phyloP scores from a whole-genome alignment of 306 rosid species.

The peach (Prunus persica) region DNA sequence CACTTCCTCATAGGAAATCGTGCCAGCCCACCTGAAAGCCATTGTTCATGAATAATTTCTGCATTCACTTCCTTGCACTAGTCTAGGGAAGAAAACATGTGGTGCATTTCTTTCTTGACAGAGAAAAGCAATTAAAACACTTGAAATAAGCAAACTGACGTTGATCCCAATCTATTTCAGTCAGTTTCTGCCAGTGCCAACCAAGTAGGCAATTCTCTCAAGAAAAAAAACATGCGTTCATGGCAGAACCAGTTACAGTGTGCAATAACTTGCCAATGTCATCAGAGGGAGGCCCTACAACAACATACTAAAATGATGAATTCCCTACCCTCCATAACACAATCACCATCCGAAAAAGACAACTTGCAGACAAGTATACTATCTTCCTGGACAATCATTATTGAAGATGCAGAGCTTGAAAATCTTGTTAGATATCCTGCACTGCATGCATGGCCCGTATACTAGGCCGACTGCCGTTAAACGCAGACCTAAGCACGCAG shows the following conservation, averaged over 20 bases:
- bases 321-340: slow-evolving; percentile 13
- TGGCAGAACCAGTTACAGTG: slow-evolving; percentile 51
- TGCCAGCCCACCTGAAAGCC: slow-evolving; percentile 59
- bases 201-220: slow-evolving; percentile 67
- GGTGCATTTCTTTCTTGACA: slow-evolving; percentile 9
- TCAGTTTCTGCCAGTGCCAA: slow-evolving; percentile 39
- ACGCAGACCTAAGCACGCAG: slow-evolving; percentile 43
- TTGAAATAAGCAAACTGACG: slow-evolving; percentile 40
- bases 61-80: slow-evolving; percentile 48
- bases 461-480: slow-evolving; percentile 60
- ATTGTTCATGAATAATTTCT: slow-evolving; percentile 59
- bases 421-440: slow-evolving; percentile 20
- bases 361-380: background rate
- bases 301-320: slow-evolving; percentile 22
- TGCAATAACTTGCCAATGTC: slow-evolving; percentile 50
- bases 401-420: too few species aligned
- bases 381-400: too few species aligned
- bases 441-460: slow-evolving; percentile 53
- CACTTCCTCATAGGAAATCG: slow-evolving; percentile 43
- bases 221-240: slow-evolving; percentile 50
- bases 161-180: slow-evolving; percentile 17
- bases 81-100: slow-evolving; percentile 33
- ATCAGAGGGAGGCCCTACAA: slow-evolving; percentile 60
- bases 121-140: background rate
- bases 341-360: background rate